A percentile compares a stretch with the other conserved stretches of the same genome.
These are phyloP conservation scores for Penicillium rolfsii DNA, from an alignment of 2,329 filamentous ascomycete genomes.

Conservation along the genomic window DNA sequence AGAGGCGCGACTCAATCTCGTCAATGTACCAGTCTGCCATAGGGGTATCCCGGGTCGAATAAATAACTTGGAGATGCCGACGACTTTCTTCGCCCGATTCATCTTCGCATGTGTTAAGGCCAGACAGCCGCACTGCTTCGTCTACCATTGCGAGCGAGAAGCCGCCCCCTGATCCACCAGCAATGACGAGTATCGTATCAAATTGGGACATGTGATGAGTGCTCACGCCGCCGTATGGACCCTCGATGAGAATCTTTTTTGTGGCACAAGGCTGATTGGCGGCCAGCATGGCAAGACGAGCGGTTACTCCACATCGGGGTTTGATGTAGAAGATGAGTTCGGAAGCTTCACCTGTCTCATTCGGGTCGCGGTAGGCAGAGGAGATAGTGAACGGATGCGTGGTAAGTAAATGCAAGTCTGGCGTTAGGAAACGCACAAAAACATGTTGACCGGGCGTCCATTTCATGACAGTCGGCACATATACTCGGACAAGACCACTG, in stretches of 20 bases:
- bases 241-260: slow-evolving; percentile 57
- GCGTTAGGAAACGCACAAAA: slow-evolving; percentile 55
- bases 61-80: slow-evolving; percentile 27
- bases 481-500: slow-evolving; percentile 47
- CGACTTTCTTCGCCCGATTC: slow-evolving; percentile 10
- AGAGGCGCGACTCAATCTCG: slow-evolving; percentile 28
- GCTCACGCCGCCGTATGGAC: slow-evolving; percentile 59
- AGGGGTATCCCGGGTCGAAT: slow-evolving; percentile 24
- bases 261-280: slow-evolving; percentile 39
- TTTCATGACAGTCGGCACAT: slow-evolving; percentile 46
- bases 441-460: slow-evolving; percentile 60
- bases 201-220: slow-evolving; percentile 43
- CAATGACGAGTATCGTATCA: slow-evolving; percentile 54
- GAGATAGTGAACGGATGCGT: slow-evolving; percentile 60
- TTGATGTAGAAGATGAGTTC: slow-evolving; percentile 59
- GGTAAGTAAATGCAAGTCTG: slow-evolving; percentile 49
- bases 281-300: slow-evolving; percentile 47
- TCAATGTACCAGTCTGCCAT: slow-evolving; percentile 32
- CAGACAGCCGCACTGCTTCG: slow-evolving; percentile 36
- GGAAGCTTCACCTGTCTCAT: slow-evolving; percentile 25
- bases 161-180: slow-evolving; percentile 60
- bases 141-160: slow-evolving; percentile 57
- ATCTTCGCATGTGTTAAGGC: slow-evolving; percentile 3
- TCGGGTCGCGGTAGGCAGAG: slow-evolving; percentile 45
- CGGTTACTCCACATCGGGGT: slow-evolving; percentile 55